Conservation (phyloP, 1,284 basidiomycete genomes). For the Hypsizygus ulmarius region DNA sequence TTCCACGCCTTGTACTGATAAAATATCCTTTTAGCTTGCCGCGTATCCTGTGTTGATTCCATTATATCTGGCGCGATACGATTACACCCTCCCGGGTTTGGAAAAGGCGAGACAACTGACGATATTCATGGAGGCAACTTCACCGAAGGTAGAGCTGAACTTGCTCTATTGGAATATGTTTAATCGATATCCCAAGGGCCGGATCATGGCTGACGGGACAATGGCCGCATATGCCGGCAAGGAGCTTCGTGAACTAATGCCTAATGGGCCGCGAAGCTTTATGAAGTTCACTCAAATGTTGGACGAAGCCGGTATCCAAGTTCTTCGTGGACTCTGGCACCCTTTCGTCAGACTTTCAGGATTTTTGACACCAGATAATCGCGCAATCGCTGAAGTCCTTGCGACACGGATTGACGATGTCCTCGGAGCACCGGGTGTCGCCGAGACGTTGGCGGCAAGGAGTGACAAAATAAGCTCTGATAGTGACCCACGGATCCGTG, state of each 20-base stretch:
- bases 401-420: constrained; percentile 23
- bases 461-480: constrained; percentile 19
- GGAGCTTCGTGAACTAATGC: constrained; percentile 9
- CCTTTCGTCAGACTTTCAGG: constrained; percentile 15
- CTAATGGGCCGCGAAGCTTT: constrained; percentile 10
- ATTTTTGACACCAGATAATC: constrained; percentile 9
- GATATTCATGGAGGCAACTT: constrained; percentile 30
- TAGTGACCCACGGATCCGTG: constrained; percentile 33
- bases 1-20: neutral
- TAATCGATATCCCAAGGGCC: constrained; percentile 18
- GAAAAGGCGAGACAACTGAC: constrained; percentile 20
- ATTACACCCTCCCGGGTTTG: constrained; percentile 17
- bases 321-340: constrained; percentile 11
- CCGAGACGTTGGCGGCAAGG: constrained; percentile 14
- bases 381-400: constrained; percentile 6
- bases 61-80: constrained; percentile 38
- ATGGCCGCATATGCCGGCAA: neutral
- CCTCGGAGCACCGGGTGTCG: constrained; percentile 11
- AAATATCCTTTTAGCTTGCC: constrained; percentile 28
- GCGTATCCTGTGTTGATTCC: constrained; percentile 40
- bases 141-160: constrained; percentile 18
- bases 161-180: neutral
- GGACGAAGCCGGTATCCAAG: constrained; percentile 6
- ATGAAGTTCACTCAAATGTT: constrained; percentile 9
- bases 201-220: constrained; percentile 18